A percentile compares a stretch with the other conserved stretches of the same genome.
Conservation (phyloP, 441 rosid species). For the Mallotus repandus region DNA sequence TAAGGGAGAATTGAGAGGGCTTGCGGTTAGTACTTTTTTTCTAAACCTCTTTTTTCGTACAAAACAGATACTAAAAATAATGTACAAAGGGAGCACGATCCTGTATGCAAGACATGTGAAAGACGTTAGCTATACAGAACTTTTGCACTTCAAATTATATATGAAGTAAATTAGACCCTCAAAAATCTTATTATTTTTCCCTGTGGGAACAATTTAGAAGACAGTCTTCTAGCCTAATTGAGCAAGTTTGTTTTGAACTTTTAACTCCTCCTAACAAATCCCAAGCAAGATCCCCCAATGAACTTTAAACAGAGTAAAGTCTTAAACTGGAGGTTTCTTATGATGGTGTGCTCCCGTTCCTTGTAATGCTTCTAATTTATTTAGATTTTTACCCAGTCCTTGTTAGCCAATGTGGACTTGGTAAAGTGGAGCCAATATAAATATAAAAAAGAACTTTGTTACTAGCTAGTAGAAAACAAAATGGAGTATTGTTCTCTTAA, state of each 20-base stretch:
- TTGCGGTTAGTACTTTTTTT: slow-evolving; percentile 32
- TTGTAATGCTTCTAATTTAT: neutral
- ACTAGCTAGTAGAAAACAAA: too few relatives aligned
- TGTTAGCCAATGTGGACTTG: neutral
- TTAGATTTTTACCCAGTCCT: neutral
- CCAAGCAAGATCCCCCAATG: neutral
- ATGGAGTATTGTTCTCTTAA: too few relatives aligned
- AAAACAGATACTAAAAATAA: neutral
- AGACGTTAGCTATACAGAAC: neutral
- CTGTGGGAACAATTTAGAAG: neutral
- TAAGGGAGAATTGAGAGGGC: slow-evolving; percentile 30
- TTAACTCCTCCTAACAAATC: neutral
- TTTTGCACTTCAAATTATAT: neutral
- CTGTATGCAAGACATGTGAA: neutral
- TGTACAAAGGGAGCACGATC: neutral
- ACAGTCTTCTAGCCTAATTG: neutral
- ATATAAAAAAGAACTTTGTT: too few relatives aligned
- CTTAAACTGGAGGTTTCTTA: neutral
- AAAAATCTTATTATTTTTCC: neutral
- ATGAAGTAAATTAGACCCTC: neutral
- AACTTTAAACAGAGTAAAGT: neutral
- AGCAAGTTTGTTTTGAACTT: neutral
- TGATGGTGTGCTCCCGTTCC: neutral
- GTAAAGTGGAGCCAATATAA: neutral
- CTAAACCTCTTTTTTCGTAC: neutral